Evolutionary conservation across 2,329 filamentous ascomycete species (phyloP).

Genomic region (Hypoxylon sp.): DNA sequence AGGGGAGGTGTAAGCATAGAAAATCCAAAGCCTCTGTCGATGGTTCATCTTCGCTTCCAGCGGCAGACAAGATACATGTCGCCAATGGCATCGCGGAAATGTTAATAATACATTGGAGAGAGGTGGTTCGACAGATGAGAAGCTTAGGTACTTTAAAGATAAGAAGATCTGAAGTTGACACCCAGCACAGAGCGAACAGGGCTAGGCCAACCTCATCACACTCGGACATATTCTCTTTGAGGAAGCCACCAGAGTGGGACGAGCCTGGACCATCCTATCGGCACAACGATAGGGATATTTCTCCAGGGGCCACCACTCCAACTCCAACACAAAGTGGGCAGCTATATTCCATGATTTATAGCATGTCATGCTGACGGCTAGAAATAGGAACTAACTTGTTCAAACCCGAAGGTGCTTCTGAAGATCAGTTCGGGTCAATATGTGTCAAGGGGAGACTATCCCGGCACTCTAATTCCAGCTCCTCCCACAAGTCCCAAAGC

Average conservation of each 20-base stretch:
- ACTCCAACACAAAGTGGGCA: conserved; percentile 50
- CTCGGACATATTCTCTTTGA: conserved; percentile 58
- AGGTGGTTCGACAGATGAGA: conserved; percentile 72
- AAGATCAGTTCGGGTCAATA: conserved; percentile 26
- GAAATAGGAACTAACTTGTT: conserved; percentile 35
- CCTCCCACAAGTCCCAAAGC: conserved; percentile 25
- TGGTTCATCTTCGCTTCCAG: conserved; percentile 45
- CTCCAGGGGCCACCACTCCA: conserved; percentile 57
- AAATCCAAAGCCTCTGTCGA: conserved; percentile 46
- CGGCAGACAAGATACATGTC: conserved; percentile 68
- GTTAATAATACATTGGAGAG: conserved; percentile 75
- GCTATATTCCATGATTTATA: not conserved
- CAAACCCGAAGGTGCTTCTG: conserved; percentile 7
- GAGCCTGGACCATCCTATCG: conserved; percentile 38
- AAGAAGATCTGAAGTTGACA: conserved; percentile 30
- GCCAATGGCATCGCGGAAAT: conserved; percentile 74
- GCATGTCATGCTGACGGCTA: not conserved
- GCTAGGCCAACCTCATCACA: conserved; percentile 56
- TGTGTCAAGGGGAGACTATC: conserved; percentile 37
- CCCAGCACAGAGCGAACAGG: conserved; percentile 28
- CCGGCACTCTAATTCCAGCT: conserved; percentile 37
- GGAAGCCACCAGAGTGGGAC: conserved; percentile 56
- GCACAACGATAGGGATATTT: conserved; percentile 48
- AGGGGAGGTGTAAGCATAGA: conserved; percentile 54
- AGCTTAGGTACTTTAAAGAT: conserved; percentile 57